Evolutionary conservation across 2,329 filamentous ascomycete species (phyloP), one percentile per base, ranked within the genome.

Genomic region (Neopestalotiopsis rosae): DNA sequence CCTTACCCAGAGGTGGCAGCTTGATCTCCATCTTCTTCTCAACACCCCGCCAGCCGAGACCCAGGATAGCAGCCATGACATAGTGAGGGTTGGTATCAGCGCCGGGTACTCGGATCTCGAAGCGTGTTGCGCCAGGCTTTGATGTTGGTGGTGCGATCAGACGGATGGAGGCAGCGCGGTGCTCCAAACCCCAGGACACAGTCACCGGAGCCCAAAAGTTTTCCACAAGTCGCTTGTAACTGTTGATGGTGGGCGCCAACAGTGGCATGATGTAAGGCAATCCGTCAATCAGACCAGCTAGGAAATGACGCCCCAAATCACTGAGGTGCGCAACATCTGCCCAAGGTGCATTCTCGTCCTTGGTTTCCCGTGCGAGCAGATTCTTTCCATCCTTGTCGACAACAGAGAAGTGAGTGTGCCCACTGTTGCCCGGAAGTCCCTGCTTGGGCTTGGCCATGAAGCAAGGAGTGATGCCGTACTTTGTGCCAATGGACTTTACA

Each of bases 121-220:
- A 95, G 13, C 96, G 89, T 10, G 95, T 98, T 5, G 94, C 93
- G 72, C 93, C 94, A 0, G 94, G 86, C 72, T 94, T 95, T 42
- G 92, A 88, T 0, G 93, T 96, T 0, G 96, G 95, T 13, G 95
- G 95, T 0, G 94, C 90, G 73, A 99, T 98, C 42, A 99, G 82
- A 20, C 96, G 89, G 72, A 99, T 92, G 0, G 93, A 97, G 0
- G 96, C 95, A 5, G 94, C 95, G 70, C 96, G 93, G 79, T 99
- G 95, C 81, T 98, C 96, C 5, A 98, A 84, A 0, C 96, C 96
- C 96, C 96, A 99, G 0, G 94, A 97, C 0, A 98, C 96, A 0
- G 95, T 98, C 5, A 99, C 96, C 0, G 96, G 96, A 0, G 96
- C 96, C 96, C 96, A 99, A 82, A 98, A 98, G 83, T 98, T 98